Percentiles rank a stretch among this genome's conserved stretches.
Conservation (phyloP, 257 asterid genomes). For the Ballota nigra region DNA sequence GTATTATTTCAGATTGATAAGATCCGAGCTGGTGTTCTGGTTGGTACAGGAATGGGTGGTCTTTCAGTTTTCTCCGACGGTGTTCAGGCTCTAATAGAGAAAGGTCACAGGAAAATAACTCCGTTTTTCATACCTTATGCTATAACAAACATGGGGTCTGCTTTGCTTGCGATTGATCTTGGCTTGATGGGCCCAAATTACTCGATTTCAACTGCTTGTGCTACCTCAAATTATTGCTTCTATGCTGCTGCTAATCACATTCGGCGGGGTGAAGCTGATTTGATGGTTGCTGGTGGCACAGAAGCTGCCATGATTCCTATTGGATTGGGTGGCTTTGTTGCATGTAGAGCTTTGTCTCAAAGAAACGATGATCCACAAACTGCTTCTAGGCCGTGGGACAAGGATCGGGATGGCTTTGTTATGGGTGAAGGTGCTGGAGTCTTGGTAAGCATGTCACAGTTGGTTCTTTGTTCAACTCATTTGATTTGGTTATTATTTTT, state of each 20-base stretch:
- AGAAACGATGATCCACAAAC: constrained; percentile 88
- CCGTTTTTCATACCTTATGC: constrained; percentile 94
- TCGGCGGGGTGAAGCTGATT: constrained; percentile 94
- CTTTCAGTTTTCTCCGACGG: constrained; percentile 84
- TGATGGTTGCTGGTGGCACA: constrained; percentile 91
- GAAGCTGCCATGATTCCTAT: constrained; percentile 94
- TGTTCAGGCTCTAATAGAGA: constrained; percentile 79
- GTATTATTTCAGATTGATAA: constrained; percentile 64
- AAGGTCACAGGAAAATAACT: constrained; percentile 75
- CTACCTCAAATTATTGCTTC: constrained; percentile 92
- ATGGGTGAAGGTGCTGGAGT: constrained; percentile 97
- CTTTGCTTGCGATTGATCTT: constrained; percentile 87
- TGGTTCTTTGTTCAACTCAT: background rate
- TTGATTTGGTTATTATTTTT: background rate
- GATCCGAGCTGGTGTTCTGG: constrained; percentile 81
- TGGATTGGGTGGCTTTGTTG: constrained; percentile 95
- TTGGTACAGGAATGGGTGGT: constrained; percentile 98
- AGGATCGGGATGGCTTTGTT: constrained; percentile 86
- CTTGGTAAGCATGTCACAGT: constrained; percentile 49
- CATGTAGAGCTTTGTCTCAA: constrained; percentile 93
- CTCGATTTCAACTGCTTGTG: constrained; percentile 95
- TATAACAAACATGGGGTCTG: constrained; percentile 93
- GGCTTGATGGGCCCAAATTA: constrained; percentile 96
- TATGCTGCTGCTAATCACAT: constrained; percentile 96
- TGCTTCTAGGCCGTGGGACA: constrained; percentile 93